Percentiles rank a stretch among this genome's conserved stretches.
phyloP scores from a whole-genome alignment of 371 early-diverging fungal species.

The Mucor velutinosus region DNA sequence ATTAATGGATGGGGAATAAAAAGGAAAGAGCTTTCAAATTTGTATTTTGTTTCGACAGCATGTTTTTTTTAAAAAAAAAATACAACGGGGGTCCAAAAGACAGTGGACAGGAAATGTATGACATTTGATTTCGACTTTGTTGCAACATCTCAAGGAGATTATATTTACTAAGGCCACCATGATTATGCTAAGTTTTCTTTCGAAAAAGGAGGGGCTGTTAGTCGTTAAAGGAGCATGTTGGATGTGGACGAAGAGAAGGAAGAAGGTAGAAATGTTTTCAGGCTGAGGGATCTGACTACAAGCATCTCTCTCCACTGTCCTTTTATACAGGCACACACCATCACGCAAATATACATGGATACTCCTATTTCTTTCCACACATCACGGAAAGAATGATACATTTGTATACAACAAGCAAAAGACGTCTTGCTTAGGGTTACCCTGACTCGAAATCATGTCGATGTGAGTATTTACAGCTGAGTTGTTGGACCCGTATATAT shows the following conservation, averaged over 20 bases:
- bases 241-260: neutral
- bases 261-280: neutral
- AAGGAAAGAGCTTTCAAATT: neutral
- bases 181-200: neutral
- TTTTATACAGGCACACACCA: neutral
- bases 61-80: neutral
- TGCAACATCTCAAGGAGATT: neutral
- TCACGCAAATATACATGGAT: neutral
- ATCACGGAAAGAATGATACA: neutral
- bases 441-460: neutral
- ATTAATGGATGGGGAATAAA: neutral
- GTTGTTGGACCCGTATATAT: neutral
- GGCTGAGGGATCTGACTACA: neutral
- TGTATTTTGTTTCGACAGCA: neutral
- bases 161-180: neutral
- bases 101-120: too few species aligned
- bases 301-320: neutral
- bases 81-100: neutral
- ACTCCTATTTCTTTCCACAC: neutral
- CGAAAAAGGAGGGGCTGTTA: neutral
- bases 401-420: neutral
- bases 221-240: neutral
- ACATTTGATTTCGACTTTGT: neutral
- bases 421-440: neutral
- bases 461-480: neutral